Evolutionary conservation across 192 early-diverging fungal genomes (phyloP).

Genomic region (Coemansia sp.): DNA sequence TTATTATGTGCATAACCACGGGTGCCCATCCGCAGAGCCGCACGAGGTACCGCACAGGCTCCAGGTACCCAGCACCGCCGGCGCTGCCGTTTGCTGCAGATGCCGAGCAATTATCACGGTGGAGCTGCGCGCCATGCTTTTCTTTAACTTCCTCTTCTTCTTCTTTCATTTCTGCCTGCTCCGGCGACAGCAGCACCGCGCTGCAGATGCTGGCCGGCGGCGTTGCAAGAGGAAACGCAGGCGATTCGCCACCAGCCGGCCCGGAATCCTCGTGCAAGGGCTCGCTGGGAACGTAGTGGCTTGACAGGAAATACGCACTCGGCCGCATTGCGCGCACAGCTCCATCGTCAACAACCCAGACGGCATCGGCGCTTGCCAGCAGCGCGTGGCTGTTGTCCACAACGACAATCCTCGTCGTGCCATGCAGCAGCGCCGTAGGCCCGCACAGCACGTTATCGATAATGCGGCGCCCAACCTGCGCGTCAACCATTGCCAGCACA

Average conservation of each 20-base stretch:
- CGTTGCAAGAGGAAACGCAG: too few species aligned
- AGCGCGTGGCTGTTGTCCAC: slow-evolving; percentile 51
- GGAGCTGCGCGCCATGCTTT: too few species aligned
- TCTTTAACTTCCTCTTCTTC: too few species aligned
- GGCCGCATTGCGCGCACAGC: neutral
- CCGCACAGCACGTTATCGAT: slow-evolving; percentile 66
- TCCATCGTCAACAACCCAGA: slow-evolving; percentile 55
- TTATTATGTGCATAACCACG: slow-evolving; percentile 9
- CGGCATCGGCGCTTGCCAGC: slow-evolving; percentile 48
- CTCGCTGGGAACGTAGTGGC: too few species aligned
- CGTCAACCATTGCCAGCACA: slow-evolving; percentile 66
- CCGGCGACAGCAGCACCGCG: too few species aligned
- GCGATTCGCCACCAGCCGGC: too few species aligned
- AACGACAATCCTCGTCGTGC: slow-evolving; percentile 56
- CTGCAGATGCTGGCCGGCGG: too few species aligned
- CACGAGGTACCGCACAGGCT: slow-evolving; percentile 33
- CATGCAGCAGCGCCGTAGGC: slow-evolving; percentile 43
- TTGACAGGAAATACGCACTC: neutral
- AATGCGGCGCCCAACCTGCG: slow-evolving; percentile 56
- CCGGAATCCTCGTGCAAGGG: too few species aligned
- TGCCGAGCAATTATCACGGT: too few species aligned
- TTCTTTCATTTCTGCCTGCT: too few species aligned
- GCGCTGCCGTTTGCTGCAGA: neutral
- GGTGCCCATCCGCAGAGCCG: slow-evolving; percentile 25
- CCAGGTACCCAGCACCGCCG: neutral